Evolutionary conservation across 352 stramenopile species (phyloP).

Genomic region (Phytopythium helicoides): DNA sequence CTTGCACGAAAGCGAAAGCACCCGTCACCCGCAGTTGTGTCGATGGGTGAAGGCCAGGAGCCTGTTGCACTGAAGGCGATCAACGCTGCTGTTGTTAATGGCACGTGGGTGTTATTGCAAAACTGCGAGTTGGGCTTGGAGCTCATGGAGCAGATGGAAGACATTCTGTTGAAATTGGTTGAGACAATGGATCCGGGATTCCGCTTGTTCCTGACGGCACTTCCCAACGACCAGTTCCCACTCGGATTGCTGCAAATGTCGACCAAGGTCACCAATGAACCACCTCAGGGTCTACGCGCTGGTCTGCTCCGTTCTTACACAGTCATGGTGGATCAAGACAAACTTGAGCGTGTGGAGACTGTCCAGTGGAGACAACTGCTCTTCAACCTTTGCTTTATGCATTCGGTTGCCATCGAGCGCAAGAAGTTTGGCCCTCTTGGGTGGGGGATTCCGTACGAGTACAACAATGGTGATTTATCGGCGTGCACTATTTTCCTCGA

Average conservation of each 20-base stretch:
- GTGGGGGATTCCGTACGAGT: constrained; percentile 99
- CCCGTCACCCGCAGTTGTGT: constrained; percentile 94
- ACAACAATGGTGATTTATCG: constrained; percentile 98
- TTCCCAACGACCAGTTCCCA: constrained; percentile 96
- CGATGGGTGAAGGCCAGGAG: constrained; percentile 98
- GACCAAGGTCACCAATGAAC: constrained; percentile 99
- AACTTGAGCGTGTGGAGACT: constrained; percentile 95
- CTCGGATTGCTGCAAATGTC: constrained; percentile 98
- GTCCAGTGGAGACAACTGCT: constrained; percentile 96
- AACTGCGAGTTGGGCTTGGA: constrained; percentile 98
- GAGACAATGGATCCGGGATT: constrained; percentile 96
- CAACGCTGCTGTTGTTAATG: constrained; percentile 95
- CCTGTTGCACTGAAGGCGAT: constrained; percentile 97
- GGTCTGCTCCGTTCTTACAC: constrained; percentile 96
- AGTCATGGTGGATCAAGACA: constrained; percentile 99
- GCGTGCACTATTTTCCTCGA: constrained; percentile 98
- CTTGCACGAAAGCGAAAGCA: constrained; percentile 97
- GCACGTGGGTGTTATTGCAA: constrained; percentile 97
- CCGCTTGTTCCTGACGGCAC: constrained; percentile 96
- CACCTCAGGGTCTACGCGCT: constrained; percentile 93
- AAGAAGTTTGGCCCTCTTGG: constrained; percentile 98
- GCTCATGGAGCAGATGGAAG: constrained; percentile 99
- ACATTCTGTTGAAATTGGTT: constrained; percentile 95
- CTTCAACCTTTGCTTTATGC: constrained; percentile 97
- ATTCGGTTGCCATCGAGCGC: constrained; percentile 97